Evolutionary conservation across 768 basidiomycete genomes (phyloP), one percentile per base, ranked within the genome.

Genomic region (Cystobasidium ongulense): DNA sequence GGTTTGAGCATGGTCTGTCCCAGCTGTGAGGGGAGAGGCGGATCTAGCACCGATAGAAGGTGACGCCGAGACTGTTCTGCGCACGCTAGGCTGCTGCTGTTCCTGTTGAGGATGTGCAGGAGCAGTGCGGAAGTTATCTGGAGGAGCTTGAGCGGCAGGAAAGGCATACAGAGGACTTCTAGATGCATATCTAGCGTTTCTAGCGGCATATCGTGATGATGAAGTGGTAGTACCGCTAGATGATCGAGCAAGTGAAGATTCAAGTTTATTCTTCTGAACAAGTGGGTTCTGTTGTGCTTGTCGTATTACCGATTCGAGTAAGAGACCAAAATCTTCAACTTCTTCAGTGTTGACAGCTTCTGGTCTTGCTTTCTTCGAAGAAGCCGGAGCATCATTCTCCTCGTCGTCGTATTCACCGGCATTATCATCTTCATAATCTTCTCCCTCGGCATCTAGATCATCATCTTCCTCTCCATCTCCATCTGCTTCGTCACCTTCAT

Each of bases 121-220:
- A 23, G 63, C 35, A 27, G 63, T 38, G 11, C 63, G 57, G 21
- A 59, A 59, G 33, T 59, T 59, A 21, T 59, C 57, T 15, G 29
- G 27, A n/a, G n/a, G n/a, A 29, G 57, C 33, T 13, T 59, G 57
- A 15, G 57, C 27, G 17, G 57, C 57, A 59, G 57, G 57, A 59
- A 59, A 59, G 17, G 57, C 57, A 59, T 59, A 59, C 13, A 59
- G 27, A 59, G 57, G 57, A 21, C 57, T 59, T 59, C 57, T 59
- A 29, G 57, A 59, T 11, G 57, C 57, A 23, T 59, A 59, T 27
- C 57, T 27, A 3, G 57, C 57, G 29, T 59, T 59, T 35, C 57
- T 27, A 59, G 57, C 25, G 11, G 57, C 23, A 59, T 59, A 59
- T 27, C 33, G 25, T 59, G 57, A 29, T 27, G 57, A 27, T 5